These are phyloP conservation scores for Komagataella pseudopastoris DNA, from an alignment of 805 yeast species.

Conservation along the genomic window DNA sequence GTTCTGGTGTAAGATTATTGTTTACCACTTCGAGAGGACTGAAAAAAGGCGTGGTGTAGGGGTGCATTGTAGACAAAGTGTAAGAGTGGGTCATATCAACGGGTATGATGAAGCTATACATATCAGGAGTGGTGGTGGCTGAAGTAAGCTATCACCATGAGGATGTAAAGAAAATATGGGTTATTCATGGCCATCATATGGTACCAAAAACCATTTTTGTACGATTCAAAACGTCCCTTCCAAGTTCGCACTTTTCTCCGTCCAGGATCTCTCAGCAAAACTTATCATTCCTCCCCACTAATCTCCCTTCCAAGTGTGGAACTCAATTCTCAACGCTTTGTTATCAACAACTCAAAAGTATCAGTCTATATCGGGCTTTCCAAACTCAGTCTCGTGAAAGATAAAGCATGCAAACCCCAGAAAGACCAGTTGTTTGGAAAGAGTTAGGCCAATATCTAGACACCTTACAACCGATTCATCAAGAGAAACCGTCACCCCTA, in stretches of 20 bases:
- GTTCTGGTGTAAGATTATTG: neutral
- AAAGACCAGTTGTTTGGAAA: slow-evolving; percentile 13
- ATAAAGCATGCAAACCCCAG: neutral
- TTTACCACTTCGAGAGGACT: neutral
- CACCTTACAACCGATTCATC: slow-evolving; percentile 9
- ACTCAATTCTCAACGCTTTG: neutral
- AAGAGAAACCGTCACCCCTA: slow-evolving; percentile 2
- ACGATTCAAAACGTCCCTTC: neutral
- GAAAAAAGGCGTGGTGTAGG: neutral
- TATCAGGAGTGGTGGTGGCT: too few species aligned
- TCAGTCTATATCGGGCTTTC: neutral
- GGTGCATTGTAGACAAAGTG: neutral
- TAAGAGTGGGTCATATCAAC: too few species aligned
- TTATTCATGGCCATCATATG: too few species aligned
- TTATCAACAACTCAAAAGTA: neutral
- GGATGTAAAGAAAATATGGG: neutral
- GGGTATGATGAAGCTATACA: too few species aligned
- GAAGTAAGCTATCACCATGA: too few species aligned
- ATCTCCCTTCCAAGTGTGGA: neutral
- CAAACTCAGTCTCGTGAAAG: neutral
- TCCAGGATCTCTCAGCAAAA: neutral
- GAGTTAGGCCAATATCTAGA: slow-evolving; percentile 21
- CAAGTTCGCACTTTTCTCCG: neutral
- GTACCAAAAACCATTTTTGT: too few species aligned
- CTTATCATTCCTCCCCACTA: neutral